Conservation (phyloP, 164 flowering plant genomes). For the Stephania cephalantha region DNA sequence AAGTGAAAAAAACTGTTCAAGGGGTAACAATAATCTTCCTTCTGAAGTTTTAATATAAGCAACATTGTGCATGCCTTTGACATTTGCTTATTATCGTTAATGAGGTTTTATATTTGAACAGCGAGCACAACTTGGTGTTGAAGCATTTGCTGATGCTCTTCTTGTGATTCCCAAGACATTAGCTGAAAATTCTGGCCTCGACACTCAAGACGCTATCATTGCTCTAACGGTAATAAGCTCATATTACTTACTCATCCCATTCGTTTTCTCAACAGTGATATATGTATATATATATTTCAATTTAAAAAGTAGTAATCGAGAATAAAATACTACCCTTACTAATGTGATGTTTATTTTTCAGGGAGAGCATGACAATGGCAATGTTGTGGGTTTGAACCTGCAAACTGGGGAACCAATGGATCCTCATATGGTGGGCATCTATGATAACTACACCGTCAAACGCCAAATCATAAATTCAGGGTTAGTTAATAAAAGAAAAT, state of each 20-base stretch:
- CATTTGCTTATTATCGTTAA: constrained; percentile 1
- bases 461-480: constrained; percentile 94
- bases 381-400: constrained; percentile 81
- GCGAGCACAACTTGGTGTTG: constrained; percentile 98
- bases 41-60: too few species aligned
- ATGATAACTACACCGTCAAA: constrained; percentile 94
- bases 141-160: constrained; percentile 98
- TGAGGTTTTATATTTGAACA: constrained; percentile 27
- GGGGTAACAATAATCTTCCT: constrained; percentile 50
- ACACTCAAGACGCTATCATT: constrained; percentile 91
- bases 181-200: constrained; percentile 97
- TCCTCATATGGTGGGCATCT: constrained; percentile 97
- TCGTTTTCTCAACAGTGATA: background rate
- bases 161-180: constrained; percentile 94
- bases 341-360: constrained; percentile 14
- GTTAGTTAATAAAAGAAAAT: constrained; percentile 29
- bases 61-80: background rate
- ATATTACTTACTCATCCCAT: background rate
- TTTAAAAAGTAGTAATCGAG: background rate
- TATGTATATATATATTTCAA: background rate
- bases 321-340: background rate
- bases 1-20: constrained; percentile 91
- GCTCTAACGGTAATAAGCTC: constrained; percentile 54
- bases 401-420: constrained; percentile 88
- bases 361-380: constrained; percentile 96